Percentiles rank a stretch among this genome's conserved stretches.
Evolutionary conservation across 331 rosid species (phyloP).

Genomic region (Cydonia oblonga): DNA sequence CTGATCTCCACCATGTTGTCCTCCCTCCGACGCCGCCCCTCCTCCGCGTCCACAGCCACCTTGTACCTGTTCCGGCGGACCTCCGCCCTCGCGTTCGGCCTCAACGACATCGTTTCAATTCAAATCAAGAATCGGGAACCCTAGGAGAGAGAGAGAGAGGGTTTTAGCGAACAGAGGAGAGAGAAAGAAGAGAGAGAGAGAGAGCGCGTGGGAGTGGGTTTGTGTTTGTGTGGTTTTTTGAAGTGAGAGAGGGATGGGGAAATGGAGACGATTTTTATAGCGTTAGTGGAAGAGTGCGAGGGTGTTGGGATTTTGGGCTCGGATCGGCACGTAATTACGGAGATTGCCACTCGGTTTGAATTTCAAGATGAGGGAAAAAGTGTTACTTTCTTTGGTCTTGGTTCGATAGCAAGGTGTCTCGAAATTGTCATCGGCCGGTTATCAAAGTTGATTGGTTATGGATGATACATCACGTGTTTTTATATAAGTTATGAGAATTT

Average conservation of each 20-base stretch:
- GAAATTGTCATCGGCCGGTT: no score
- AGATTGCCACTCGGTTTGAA: slow-evolving; percentile 24
- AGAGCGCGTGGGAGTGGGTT: neutral
- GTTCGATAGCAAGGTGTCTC: no score
- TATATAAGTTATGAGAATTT: fast-evolving
- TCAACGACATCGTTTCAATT: slow-evolving; percentile 59
- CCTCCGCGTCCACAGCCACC: slow-evolving; percentile 97
- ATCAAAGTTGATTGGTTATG: fast-evolving
- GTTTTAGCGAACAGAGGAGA: slow-evolving; percentile 8
- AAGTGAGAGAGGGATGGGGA: neutral
- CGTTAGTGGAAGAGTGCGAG: neutral
- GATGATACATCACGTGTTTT: fast-evolving
- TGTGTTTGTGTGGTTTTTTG: neutral
- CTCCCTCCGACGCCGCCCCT: slow-evolving; percentile 92
- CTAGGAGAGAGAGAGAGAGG: slow-evolving; percentile 11
- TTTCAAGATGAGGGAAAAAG: slow-evolving; percentile 20
- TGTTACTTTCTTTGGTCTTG: neutral
- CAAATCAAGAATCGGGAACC: slow-evolving; percentile 9
- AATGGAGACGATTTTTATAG: slow-evolving; percentile 9
- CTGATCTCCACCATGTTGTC: slow-evolving; percentile 98
- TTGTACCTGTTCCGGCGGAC: slow-evolving; percentile 89
- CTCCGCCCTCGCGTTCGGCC: slow-evolving; percentile 79
- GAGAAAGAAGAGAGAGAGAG: neutral
- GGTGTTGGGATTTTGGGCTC: slow-evolving; percentile 9
- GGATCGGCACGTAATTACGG: slow-evolving; percentile 29